Evolutionary conservation across 352 stramenopile genomes (phyloP).

Genomic region (Elongisporangium prolatum): DNA sequence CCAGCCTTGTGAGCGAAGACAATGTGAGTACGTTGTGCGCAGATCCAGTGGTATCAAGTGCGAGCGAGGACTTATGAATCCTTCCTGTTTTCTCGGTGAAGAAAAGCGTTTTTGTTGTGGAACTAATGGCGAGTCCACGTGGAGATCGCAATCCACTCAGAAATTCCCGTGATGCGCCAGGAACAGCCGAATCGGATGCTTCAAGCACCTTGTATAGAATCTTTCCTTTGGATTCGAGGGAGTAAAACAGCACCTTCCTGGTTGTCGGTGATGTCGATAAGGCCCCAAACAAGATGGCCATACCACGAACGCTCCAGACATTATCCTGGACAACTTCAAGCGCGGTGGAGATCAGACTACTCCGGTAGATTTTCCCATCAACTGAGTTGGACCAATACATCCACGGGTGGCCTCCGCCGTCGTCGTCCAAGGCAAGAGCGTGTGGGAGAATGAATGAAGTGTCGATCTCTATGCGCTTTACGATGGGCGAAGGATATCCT

Average conservation of each 20-base stretch:
- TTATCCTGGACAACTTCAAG: conserved; percentile 37
- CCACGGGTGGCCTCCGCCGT: conserved; percentile 19
- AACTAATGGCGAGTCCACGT: conserved; percentile 42
- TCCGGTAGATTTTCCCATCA: conserved; percentile 61
- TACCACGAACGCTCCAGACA: conserved; percentile 48
- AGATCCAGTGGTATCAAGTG: conserved; percentile 1
- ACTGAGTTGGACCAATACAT: conserved; percentile 73
- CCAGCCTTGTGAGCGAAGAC: conserved; percentile 39
- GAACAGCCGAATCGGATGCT: background rate
- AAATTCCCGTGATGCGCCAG: conserved; percentile 5
- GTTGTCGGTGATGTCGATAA: background rate
- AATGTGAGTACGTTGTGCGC: conserved; percentile 29
- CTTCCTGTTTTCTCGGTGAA: conserved; percentile 73
- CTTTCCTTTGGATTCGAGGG: conserved; percentile 52
- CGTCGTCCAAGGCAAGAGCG: conserved; percentile 38
- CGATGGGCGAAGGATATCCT: conserved; percentile 42
- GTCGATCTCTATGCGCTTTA: conserved; percentile 39
- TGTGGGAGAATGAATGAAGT: conserved; percentile 32
- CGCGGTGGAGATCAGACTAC: conserved; percentile 29
- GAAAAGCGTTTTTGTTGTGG: conserved; percentile 29
- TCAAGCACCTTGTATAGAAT: conserved; percentile 23
- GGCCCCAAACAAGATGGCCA: conserved; percentile 16
- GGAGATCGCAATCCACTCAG: conserved; percentile 46
- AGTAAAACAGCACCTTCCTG: conserved; percentile 35
- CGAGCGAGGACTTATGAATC: conserved; percentile 25